Evolutionary conservation across 345 rosid genomes (phyloP), one percentile per base, ranked within the genome.

Genomic region (Atalantia buxifolia): DNA sequence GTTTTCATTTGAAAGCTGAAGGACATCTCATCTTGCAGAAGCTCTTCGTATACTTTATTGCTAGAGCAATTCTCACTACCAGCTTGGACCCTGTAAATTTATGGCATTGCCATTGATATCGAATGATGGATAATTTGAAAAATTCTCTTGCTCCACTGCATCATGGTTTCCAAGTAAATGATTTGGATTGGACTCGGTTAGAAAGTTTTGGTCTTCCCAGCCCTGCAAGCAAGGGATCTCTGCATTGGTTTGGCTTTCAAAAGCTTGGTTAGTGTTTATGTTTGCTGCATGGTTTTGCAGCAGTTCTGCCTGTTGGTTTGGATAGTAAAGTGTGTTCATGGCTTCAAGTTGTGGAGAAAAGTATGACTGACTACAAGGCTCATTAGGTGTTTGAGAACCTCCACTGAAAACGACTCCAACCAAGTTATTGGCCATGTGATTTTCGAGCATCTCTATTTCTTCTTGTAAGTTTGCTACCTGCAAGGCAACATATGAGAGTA

Each of bases 391-490:
- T 57, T 57, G 79, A 40, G 83, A 60, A 80, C 64, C 81, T 71
- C 75, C 84, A 76, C 59, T 27, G 55, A 78, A 38, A 25, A 82
- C 74, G 55, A 77, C 61, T 48, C 86, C 87, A 79, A 71, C 48
- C 55, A 80, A 59, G 56, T 81, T 67, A 73, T 78, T 83, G 30
- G 84, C 82, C 86, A 91, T 87, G 56, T 89, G 92, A 72, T 79
- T 84, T 25, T 80, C 87, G n/a, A 91, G 83, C 60, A 81, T 14
- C 79, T 88, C 90, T 19, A 87, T 86, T 83, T 90, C 93, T 76
- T 82, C 91, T 64, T 92, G 90, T 74, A 92, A 85, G 78, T 83
- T 81, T 21, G 85, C 89, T 24, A 92, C 91, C 96, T 92, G 96
- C 81, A 82, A 66, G 45, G 66, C 40, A 76, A 71, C 56, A 40